Conservation (phyloP, 495 filamentous ascomycete genomes). For the Sabuloglossum arenarium region DNA sequence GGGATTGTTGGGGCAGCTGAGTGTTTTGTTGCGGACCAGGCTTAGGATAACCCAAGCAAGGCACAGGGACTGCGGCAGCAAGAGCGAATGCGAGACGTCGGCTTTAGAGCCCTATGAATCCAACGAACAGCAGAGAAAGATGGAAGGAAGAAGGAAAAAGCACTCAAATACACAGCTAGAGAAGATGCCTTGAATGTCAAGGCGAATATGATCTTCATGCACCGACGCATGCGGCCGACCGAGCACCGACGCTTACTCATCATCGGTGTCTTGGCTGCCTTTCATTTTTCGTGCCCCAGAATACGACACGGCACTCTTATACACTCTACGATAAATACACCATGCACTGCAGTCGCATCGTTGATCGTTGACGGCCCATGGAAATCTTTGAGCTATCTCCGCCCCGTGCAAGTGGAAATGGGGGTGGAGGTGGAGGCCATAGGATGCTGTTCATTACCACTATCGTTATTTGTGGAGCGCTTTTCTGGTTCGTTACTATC, state of each 20-base stretch:
- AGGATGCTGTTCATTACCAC: constrained; percentile 15
- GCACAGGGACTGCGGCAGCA: neutral
- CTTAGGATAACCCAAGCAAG: neutral
- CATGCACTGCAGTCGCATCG: neutral
- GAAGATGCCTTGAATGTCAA: no score
- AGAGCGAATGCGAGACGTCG: neutral
- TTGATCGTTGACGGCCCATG: neutral
- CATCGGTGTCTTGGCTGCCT: no score
- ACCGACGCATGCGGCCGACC: no score
- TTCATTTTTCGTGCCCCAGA: no score
- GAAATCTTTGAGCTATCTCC: neutral
- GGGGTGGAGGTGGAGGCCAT: neutral
- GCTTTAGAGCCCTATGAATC: neutral
- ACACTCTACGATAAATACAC: no score
- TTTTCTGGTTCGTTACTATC: constrained; percentile 11
- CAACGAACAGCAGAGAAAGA: neutral
- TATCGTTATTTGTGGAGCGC: constrained; percentile 12
- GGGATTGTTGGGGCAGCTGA: neutral
- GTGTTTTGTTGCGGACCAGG: neutral
- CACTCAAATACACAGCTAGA: no score
- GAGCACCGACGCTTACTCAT: no score
- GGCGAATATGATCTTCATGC: no score
- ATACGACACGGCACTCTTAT: no score
- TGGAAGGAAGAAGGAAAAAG: neutral
- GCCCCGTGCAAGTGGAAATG: neutral